A percentile compares a stretch with the other conserved stretches of the same genome.
Conservation (phyloP, 495 filamentous ascomycete genomes). For the Penicillium soppii region DNA sequence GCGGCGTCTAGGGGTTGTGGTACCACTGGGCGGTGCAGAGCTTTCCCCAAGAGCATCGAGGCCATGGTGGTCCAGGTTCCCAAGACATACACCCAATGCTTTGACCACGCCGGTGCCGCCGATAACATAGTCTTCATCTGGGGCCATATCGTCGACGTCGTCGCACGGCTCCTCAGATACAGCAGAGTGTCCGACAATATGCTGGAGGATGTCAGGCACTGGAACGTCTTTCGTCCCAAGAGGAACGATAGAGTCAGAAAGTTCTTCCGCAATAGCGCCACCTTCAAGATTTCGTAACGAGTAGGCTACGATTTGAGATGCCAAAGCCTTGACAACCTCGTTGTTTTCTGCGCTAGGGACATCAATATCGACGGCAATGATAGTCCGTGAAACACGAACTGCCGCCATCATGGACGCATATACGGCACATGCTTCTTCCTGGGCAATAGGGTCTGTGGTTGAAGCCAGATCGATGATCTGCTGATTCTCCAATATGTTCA, state of each 20-base stretch:
- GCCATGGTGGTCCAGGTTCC: constrained; percentile 56
- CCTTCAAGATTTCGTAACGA: constrained; percentile 86
- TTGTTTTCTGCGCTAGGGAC: constrained; percentile 74
- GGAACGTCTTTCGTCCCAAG: constrained; percentile 41
- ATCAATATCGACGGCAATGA: constrained; percentile 91
- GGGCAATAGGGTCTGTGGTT: constrained; percentile 64
- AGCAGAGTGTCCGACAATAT: constrained; percentile 60
- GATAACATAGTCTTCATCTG: constrained; percentile 93
- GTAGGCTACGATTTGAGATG: constrained; percentile 90
- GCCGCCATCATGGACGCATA: constrained; percentile 91
- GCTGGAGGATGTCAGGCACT: constrained; percentile 65
- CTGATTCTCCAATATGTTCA: constrained; percentile 85
- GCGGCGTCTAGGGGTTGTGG: constrained; percentile 51
- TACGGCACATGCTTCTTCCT: constrained; percentile 91
- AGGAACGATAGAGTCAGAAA: constrained; percentile 32
- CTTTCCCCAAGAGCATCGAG: constrained; percentile 33
- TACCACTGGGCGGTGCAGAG: constrained; percentile 49
- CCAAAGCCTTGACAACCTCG: constrained; percentile 88
- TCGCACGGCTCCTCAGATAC: constrained; percentile 48
- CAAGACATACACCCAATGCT: constrained; percentile 84
- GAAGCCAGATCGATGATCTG: constrained; percentile 65
- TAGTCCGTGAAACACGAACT: constrained; percentile 74
- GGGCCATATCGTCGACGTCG: constrained; percentile 68
- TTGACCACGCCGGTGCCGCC: constrained; percentile 95
- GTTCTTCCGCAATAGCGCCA: constrained; percentile 48